Percentiles rank a stretch among this genome's conserved stretches.
These are phyloP conservation scores for Diaporthe citriasiana DNA, from an alignment of 2,329 filamentous ascomycete genomes.

Conservation along the genomic window DNA sequence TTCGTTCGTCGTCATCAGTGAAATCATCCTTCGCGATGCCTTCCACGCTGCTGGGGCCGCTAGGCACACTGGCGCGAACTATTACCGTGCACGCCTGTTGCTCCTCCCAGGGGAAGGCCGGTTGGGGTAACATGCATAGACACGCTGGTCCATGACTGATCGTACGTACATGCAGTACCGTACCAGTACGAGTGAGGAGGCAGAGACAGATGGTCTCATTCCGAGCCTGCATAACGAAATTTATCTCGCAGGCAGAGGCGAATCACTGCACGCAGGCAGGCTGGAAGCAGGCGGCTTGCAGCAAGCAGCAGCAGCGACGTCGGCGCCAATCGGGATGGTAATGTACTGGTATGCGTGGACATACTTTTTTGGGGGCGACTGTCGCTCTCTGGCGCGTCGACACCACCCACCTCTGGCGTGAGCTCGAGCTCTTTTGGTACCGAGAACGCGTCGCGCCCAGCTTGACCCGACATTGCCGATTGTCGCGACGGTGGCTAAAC, in stretches of 20 bases:
- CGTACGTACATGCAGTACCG: neutral
- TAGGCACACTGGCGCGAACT: conserved; percentile 16
- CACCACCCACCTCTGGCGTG: conserved; percentile 12
- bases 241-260: conserved; percentile 27
- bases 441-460: conserved; percentile 15
- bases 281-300: conserved; percentile 22
- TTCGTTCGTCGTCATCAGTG: neutral
- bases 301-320: neutral
- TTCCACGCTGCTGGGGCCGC: conserved; percentile 21
- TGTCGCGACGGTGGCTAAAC: neutral
- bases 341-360: neutral
- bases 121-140: conserved; percentile 15
- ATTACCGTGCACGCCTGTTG: conserved; percentile 16
- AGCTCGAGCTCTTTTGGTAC: conserved; percentile 15
- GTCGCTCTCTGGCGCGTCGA: conserved; percentile 14
- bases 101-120: conserved; percentile 5
- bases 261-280: conserved; percentile 23
- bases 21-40: conserved; percentile 16
- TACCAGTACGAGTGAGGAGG: neutral
- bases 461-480: conserved; percentile 3
- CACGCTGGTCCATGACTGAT: neutral
- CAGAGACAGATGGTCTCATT: neutral
- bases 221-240: conserved; percentile 11
- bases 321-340: conserved; percentile 2
- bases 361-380: neutral